Evolutionary conservation across 2,329 filamentous ascomycete species (phyloP).

Genomic region (Scortechinia acanthostroma): DNA sequence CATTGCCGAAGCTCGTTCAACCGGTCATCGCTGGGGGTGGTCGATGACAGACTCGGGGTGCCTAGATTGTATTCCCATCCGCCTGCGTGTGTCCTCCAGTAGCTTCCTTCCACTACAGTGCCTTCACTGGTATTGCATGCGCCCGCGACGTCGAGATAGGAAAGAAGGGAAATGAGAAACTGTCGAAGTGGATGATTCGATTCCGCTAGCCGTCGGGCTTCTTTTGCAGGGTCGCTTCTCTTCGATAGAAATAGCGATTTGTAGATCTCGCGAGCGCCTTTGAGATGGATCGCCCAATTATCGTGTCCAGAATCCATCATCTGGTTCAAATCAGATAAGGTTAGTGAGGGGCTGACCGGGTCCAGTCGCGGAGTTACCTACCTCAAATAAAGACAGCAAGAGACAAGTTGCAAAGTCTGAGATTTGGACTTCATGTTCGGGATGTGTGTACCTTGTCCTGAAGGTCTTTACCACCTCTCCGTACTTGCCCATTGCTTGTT

Average conservation of each 20-base stretch:
- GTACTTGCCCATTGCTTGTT: constrained; percentile 25
- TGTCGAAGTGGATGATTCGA: constrained; percentile 17
- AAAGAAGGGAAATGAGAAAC: constrained; percentile 26
- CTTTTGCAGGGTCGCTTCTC: background rate
- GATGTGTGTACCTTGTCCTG: constrained; percentile 13
- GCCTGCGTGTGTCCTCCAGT: constrained; percentile 24
- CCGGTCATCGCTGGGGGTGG: constrained; percentile 4
- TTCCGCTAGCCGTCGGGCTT: background rate
- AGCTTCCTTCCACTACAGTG: constrained; percentile 23
- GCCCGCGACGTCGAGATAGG: constrained; percentile 26
- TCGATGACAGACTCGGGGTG: constrained; percentile 7
- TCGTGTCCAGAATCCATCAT: constrained; percentile 11
- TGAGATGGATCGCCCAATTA: constrained; percentile 26
- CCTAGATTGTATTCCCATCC: constrained; percentile 22
- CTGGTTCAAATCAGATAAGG: constrained; percentile 5
- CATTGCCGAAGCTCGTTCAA: constrained; percentile 8
- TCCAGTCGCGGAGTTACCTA: background rate
- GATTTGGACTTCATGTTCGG: constrained; percentile 9
- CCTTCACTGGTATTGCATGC: constrained; percentile 24
- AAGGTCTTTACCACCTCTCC: constrained; percentile 22
- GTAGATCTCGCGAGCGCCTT: constrained; percentile 26
- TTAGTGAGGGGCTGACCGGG: background rate
- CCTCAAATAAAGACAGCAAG: constrained; percentile 3
- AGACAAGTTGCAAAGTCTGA: constrained; percentile 3
- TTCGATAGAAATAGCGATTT: constrained; percentile 17